Percentiles rank a stretch among this genome's conserved stretches.
Conservation (phyloP, 106 monocot species). For the Allium sativum region DNA sequence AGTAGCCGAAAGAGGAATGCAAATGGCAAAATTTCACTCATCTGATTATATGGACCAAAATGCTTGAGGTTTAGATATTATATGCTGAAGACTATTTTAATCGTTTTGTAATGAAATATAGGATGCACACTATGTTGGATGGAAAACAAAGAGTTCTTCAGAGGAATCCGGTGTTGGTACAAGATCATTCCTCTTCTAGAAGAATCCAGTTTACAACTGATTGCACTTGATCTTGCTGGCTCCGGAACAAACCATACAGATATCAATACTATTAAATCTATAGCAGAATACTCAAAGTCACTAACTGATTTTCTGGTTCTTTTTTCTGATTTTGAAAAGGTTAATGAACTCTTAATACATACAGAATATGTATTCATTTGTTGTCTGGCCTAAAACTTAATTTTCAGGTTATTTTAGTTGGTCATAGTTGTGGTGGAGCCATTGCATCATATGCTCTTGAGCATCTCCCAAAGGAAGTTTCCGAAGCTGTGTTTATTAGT, state of each 20-base stretch:
- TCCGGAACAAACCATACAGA: conserved; percentile 69
- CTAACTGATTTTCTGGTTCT: conserved; percentile 48
- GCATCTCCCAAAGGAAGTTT: conserved; percentile 46
- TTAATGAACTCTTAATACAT: conserved; percentile 4
- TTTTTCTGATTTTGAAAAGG: conserved; percentile 69
- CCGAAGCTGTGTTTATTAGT: conserved; percentile 72
- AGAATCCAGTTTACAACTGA: conserved; percentile 61
- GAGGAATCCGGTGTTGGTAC: conserved; percentile 99
- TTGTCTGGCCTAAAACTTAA: background rate
- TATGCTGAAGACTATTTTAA: too few species aligned
- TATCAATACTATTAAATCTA: conserved; percentile 37
- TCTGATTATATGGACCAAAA: too few species aligned
- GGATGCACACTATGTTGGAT: too few species aligned
- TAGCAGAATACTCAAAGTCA: conserved; percentile 74
- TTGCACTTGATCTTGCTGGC: conserved; percentile 76
- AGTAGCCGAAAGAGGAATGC: too few species aligned
- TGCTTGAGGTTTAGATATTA: too few species aligned
- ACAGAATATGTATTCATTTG: too few species aligned
- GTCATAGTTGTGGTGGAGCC: conserved; percentile 94
- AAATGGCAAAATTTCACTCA: too few species aligned
- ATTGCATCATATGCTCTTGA: conserved; percentile 79
- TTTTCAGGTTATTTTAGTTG: conserved; percentile 77
- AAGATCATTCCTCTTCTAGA: conserved; percentile 71
- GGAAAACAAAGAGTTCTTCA: too few species aligned
- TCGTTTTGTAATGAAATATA: too few species aligned